These are phyloP conservation scores for Alternaria viburni DNA, from an alignment of 2,329 filamentous ascomycete species.

Conservation along the genomic window DNA sequence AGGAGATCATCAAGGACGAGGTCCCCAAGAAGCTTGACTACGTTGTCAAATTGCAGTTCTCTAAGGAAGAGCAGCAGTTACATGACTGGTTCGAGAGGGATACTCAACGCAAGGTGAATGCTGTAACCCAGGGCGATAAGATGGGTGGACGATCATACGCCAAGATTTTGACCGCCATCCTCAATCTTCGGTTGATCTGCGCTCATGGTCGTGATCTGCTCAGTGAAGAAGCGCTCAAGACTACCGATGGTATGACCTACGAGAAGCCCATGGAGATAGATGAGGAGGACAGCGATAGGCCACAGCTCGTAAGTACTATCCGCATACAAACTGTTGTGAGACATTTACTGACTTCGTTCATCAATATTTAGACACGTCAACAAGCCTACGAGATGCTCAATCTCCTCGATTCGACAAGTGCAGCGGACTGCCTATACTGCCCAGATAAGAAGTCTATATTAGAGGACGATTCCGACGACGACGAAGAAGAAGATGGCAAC, in stretches of 20 bases:
- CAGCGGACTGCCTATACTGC: constrained; percentile 71
- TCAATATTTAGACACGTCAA: constrained; percentile 56
- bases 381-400: constrained; percentile 87
- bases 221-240: constrained; percentile 79
- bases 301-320: constrained; percentile 53
- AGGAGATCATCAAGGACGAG: constrained; percentile 74
- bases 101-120: constrained; percentile 78
- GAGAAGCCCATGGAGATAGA: constrained; percentile 89
- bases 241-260: constrained; percentile 80
- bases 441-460: constrained; percentile 63
- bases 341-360: not conserved
- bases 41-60: constrained; percentile 77
- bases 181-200: constrained; percentile 86
- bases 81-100: constrained; percentile 87
- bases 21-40: constrained; percentile 73
- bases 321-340: not conserved
- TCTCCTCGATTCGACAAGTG: constrained; percentile 81
- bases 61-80: constrained; percentile 72
- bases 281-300: constrained; percentile 70
- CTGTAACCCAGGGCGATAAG: constrained; percentile 69
- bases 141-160: constrained; percentile 89
- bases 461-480: constrained; percentile 47
- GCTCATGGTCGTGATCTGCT: constrained; percentile 94
- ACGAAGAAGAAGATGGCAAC: constrained; percentile 59
- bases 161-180: constrained; percentile 88